Base-by-base conservation (phyloP, 2,329 filamentous ascomycete species). In the Chaetomiaceae sp. region DNA sequence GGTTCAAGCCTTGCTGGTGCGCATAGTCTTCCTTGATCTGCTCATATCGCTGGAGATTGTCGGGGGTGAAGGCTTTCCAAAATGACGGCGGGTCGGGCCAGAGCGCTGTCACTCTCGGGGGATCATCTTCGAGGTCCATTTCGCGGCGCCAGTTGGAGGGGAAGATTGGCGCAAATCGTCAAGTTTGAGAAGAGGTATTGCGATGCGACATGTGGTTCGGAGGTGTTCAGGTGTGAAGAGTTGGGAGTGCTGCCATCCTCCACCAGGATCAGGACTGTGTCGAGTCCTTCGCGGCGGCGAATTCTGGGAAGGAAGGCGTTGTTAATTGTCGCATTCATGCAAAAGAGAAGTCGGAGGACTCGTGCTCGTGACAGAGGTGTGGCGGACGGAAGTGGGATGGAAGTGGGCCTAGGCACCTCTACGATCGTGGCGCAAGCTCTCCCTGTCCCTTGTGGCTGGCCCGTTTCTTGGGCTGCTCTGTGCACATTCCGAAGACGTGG, bases 11-110 rank as follows among this genome's bases (percentile, higher is more conserved):
- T 55, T 67, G 56, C 10, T 65, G 62, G 10, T 69, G 67, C 27
- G 70, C 66, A 53, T 73, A 67, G 1, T 71, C 62, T 41, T 68
- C 67, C 46, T 72, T 74, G 13, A 80, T 61, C 20, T 71, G 67
- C 5, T 73, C 68, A 50, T 79, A 70, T 4, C 81, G 82, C 13
- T 80, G 71, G 48, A 89, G 64, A 65, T 92, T 95, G 25, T 86
- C 82, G 3, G 82, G 69, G 0, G 89, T 96, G 71, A 97, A 97
- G 67, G 88, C 79, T 61, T 86, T 85, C 84, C 89, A 97, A 73
- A 96, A 95, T 1, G 86, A 85, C 23, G 94, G 94, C 23, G 94
- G 94, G 48, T 87, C 82, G 21, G 94, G 92, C 67, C 90, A 96
- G 36, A 85, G 82, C 23, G 83, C 77, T 62, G 79, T 69, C 42